Conservation (phyloP, 768 basidiomycete species). For the Mycena olivaceomarginata region DNA sequence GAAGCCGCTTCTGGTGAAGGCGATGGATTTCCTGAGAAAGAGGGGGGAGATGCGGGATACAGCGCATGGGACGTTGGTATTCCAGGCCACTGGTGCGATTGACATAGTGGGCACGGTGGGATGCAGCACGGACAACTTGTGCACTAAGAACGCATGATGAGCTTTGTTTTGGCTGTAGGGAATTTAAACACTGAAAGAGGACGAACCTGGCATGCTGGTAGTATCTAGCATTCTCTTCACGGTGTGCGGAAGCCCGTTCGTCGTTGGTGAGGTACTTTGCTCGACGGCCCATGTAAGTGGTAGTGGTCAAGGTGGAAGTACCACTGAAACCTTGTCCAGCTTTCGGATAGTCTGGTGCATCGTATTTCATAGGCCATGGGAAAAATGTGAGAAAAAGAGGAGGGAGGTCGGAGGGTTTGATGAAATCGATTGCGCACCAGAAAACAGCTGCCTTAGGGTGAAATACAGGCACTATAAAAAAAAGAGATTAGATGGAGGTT, state of each 20-base stretch:
- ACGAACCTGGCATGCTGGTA: not conserved
- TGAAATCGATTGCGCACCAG: too few species aligned
- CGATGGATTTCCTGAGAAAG: not conserved
- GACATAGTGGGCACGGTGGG: not conserved
- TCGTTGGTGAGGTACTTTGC: conserved; percentile 16
- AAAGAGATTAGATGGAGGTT: too few species aligned
- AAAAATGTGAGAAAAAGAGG: too few species aligned
- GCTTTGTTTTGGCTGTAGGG: not conserved
- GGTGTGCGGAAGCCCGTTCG: not conserved
- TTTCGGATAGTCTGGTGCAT: too few species aligned
- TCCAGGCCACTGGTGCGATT: not conserved
- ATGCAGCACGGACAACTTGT: not conserved
- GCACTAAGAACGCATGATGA: not conserved
- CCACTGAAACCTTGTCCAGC: too few species aligned
- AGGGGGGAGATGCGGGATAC: not conserved
- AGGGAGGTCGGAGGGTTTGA: too few species aligned
- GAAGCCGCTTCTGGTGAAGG: too few species aligned
- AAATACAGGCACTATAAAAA: too few species aligned
- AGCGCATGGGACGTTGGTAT: not conserved
- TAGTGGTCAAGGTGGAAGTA: too few species aligned
- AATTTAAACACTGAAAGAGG: not conserved
- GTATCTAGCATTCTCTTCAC: not conserved
- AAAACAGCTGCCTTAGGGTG: too few species aligned
- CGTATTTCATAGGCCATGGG: too few species aligned
- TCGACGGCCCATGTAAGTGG: conserved; percentile 24